Conservation (phyloP, 345 rosid species). For the Jatropha curcas region DNA sequence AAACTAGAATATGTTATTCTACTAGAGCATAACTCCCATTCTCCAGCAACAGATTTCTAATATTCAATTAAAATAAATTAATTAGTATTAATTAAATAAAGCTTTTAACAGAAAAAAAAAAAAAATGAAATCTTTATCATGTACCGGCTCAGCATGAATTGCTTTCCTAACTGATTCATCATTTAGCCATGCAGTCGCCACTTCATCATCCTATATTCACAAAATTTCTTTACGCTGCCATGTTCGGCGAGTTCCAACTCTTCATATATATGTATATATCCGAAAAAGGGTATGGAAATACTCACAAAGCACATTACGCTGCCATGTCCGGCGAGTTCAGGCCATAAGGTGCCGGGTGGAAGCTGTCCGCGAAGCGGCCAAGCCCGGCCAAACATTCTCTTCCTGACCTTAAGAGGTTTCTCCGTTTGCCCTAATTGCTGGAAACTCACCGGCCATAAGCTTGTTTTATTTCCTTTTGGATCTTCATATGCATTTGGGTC, state of each 20-base stretch:
- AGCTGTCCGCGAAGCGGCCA: conserved; percentile 37
- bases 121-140: too few relatives aligned
- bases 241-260: conserved; percentile 17
- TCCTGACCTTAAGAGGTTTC: conserved; percentile 37
- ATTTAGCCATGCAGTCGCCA: conserved; percentile 48
- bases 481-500: conserved; percentile 21
- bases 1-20: conserved; percentile 17
- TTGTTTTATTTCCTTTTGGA: conserved; percentile 15
- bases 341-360: conserved; percentile 34
- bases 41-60: conserved; percentile 31
- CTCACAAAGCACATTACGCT: conserved; percentile 40
- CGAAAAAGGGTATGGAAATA: too few relatives aligned
- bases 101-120: not conserved
- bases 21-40: conserved; percentile 49
- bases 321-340: conserved; percentile 18
- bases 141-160: conserved; percentile 52
- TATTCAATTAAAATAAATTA: not conserved
- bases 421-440: conserved; percentile 37
- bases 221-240: conserved; percentile 21
- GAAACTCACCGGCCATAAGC: conserved; percentile 43
- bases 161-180: conserved; percentile 46
- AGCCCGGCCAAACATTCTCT: conserved; percentile 49
- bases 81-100: not conserved
- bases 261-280: too few relatives aligned
- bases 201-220: conserved; percentile 42